Conservation (phyloP, 2,329 filamentous ascomycete species). For the Fusarium nisikadoi region DNA sequence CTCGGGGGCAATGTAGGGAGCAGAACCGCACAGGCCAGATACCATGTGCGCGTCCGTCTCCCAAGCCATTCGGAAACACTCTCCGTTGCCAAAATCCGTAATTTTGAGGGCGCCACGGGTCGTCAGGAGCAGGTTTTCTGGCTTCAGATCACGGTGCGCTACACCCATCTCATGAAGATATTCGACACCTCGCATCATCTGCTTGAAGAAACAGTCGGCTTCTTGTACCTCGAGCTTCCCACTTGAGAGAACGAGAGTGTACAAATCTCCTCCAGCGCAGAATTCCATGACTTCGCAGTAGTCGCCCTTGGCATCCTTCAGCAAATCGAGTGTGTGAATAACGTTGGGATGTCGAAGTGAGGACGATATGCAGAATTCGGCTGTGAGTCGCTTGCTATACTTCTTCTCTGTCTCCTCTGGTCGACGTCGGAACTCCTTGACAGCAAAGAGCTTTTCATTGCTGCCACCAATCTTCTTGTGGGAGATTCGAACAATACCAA, state of each 20-base stretch:
- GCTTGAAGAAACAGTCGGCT: constrained; percentile 98
- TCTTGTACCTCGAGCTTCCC: constrained; percentile 92
- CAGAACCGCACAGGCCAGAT: constrained; percentile 93
- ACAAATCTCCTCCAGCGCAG: constrained; percentile 94
- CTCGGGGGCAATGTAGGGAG: constrained; percentile 96
- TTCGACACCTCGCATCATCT: constrained; percentile 98
- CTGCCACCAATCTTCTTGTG: constrained; percentile 90
- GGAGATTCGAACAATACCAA: constrained; percentile 96
- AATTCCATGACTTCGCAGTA: constrained; percentile 99
- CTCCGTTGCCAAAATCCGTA: constrained; percentile 97
- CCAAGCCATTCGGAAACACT: constrained; percentile 99
- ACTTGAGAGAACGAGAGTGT: constrained; percentile 89
- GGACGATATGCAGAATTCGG: constrained; percentile 98
- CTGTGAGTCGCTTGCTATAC: constrained; percentile 96
- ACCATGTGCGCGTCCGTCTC: constrained; percentile 99
- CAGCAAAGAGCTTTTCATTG: constrained; percentile 91
- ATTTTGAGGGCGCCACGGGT: constrained; percentile 95
- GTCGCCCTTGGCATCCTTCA: constrained; percentile 95
- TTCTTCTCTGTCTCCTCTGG: constrained; percentile 96
- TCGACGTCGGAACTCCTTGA: constrained; percentile 96
- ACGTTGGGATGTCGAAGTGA: constrained; percentile 97
- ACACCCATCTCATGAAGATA: constrained; percentile 99
- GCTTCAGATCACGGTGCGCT: constrained; percentile 94
- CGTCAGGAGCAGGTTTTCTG: constrained; percentile 93
- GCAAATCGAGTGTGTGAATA: constrained; percentile 94